These are phyloP conservation scores for Podospora fimiseda DNA, from an alignment of 495 filamentous ascomycete genomes.

Conservation along the genomic window DNA sequence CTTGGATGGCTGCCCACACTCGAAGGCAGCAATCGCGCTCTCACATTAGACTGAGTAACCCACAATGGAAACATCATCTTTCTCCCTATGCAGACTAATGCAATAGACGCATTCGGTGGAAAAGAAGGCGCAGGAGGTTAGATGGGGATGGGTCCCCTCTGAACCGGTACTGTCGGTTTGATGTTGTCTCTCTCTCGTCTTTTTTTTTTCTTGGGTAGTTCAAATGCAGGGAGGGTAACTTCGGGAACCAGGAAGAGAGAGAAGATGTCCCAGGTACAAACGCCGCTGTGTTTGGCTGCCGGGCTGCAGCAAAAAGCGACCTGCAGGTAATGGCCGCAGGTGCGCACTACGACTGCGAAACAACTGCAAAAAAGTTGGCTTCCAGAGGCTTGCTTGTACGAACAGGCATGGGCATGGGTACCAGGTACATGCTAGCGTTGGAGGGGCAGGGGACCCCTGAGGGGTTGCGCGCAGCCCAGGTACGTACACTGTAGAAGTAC, in stretches of 20 bases:
- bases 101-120: conserved; percentile 15
- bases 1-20: conserved; percentile 14
- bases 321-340: neutral
- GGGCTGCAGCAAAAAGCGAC: neutral
- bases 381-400: conserved; percentile 1
- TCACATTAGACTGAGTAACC: conserved; percentile 12
- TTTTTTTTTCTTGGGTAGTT: conserved; percentile 12
- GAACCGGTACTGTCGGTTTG: conserved; percentile 14
- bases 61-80: conserved; percentile 17
- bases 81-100: conserved; percentile 25
- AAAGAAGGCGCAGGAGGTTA: conserved; percentile 24
- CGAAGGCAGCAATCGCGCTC: conserved; percentile 23
- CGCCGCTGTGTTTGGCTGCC: neutral
- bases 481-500: neutral
- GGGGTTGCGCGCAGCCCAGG: neutral
- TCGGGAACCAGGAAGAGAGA: conserved; percentile 3
- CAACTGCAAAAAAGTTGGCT: neutral
- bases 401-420: neutral
- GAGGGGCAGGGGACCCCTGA: neutral
- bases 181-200: too few relatives aligned
- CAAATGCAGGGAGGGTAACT: conserved; percentile 17
- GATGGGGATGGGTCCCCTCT: conserved; percentile 5
- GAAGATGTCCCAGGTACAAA: neutral
- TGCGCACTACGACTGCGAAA: neutral
- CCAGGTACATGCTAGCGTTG: conserved; percentile 2